These are phyloP conservation scores for Cutaneotrichosporon sp. DNA, from an alignment of 1,284 basidiomycete genomes.

Conservation along the genomic window DNA sequence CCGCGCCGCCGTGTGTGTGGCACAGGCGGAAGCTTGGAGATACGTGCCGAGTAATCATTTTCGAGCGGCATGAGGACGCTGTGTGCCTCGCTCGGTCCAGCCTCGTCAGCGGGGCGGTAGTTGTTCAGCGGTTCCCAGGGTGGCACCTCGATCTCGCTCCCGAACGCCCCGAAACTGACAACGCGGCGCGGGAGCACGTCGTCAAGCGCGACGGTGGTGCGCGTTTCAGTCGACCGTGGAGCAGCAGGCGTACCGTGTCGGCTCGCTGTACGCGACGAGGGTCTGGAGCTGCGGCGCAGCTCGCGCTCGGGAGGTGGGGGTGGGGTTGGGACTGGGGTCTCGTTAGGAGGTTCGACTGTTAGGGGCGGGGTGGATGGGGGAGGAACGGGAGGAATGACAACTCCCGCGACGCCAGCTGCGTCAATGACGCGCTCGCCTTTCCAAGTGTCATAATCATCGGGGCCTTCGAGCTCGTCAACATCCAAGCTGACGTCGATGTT, in stretches of 20 bases:
- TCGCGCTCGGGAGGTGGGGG: background rate
- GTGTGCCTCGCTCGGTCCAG: slow-evolving; percentile 24
- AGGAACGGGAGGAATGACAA: slow-evolving; percentile 37
- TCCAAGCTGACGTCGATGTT: slow-evolving; percentile 27
- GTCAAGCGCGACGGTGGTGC: slow-evolving; percentile 14
- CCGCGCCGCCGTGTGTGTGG: slow-evolving; percentile 30
- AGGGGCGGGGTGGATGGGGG: slow-evolving; percentile 36
- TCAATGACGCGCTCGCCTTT: slow-evolving; percentile 36
- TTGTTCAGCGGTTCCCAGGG: slow-evolving; percentile 45
- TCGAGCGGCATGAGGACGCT: slow-evolving; percentile 42
- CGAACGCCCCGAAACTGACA: slow-evolving; percentile 16
- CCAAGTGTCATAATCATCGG: slow-evolving; percentile 33
- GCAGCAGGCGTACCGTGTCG: slow-evolving; percentile 17
- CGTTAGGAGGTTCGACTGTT: slow-evolving; percentile 42
- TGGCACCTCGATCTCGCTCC: slow-evolving; percentile 23
- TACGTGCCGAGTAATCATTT: slow-evolving; percentile 33
- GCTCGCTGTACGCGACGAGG: slow-evolving; percentile 10
- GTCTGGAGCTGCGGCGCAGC: background rate
- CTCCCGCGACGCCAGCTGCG: slow-evolving; percentile 29
- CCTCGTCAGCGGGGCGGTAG: slow-evolving; percentile 34
- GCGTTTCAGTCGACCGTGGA: background rate
- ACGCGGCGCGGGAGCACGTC: slow-evolving; percentile 19
- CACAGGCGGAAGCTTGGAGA: slow-evolving; percentile 40
- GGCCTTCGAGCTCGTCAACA: slow-evolving; percentile 23
- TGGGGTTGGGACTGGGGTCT: slow-evolving; percentile 17